Evolutionary conservation across 1,284 basidiomycete species (phyloP), one percentile per base, ranked within the genome.

Genomic region (Irpex sp.): DNA sequence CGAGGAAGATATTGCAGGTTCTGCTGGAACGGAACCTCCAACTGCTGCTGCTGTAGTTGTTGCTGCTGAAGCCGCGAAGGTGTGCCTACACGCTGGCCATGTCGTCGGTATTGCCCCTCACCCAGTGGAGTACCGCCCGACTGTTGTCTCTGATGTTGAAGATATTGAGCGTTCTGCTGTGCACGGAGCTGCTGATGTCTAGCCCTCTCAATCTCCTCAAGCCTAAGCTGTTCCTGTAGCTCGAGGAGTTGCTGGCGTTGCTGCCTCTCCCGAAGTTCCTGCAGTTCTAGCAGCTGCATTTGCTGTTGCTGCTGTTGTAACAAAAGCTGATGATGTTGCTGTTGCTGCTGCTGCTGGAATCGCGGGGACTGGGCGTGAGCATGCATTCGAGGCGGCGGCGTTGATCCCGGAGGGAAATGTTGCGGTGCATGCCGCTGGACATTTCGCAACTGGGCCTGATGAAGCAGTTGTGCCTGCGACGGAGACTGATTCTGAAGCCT

Each of bases 351-450:
- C 56, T 77, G 76, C 71, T 84, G 82, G 73, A 91, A 90, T 36
- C 89, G 84, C 19, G 88, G 88, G 1, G 88, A 91, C 68, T 89
- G 88, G 2, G 87, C 85, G 31, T 83, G 82, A n/a, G 48, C 56
- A 58, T 90, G 81, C 85, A 89, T 85, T 47, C 88, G 81, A 40
- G 88, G 88, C 26, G 88, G 87, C 2, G 88, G 82, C 0, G 84
- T 85, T 21, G 68, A 66, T 1, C 64, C 66, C 38, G 69, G 68
- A 31, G 64, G 68, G 54, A 69, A 69, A 19, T 68, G 68, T 4
- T 60, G 59, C 21, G 60, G 57, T 15, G 62, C 51, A 40, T 69
- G 66, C 15, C 69, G 68, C 34, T 54, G 38, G n/a, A 62, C 65
- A n/a, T 55, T 54, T 31, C 69, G 66, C 77, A 80, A 80, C 62